Percentiles rank a stretch among this genome's conserved stretches.
Evolutionary conservation across 2,329 filamentous ascomycete species (phyloP).

Genomic region (Neonectria faginata): DNA sequence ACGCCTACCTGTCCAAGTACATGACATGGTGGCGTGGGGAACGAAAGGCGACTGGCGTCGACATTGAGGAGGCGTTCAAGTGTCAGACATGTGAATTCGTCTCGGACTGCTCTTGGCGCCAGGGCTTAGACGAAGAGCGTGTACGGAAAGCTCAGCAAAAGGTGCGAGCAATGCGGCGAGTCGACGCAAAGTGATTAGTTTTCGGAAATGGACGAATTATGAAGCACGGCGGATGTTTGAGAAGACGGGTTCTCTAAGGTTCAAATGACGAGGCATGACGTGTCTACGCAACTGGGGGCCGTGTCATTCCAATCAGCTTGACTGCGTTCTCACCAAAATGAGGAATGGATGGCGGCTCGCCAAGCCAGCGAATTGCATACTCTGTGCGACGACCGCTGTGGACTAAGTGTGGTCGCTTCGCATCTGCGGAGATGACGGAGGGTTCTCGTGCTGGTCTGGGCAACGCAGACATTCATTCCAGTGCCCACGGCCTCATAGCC

Average conservation of each 20-base stretch:
- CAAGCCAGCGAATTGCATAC: conserved; percentile 19
- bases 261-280: conserved; percentile 18
- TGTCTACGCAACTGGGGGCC: conserved; percentile 11
- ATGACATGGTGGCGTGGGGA: conserved; percentile 92
- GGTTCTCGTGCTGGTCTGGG: conserved; percentile 5
- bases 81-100: conserved; percentile 87
- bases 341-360: conserved; percentile 12
- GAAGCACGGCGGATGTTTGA: conserved; percentile 26
- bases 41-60: conserved; percentile 78
- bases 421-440: conserved; percentile 16
- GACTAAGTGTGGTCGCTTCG: conserved; percentile 15
- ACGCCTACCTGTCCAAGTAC: conserved; percentile 74
- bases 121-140: conserved; percentile 72
- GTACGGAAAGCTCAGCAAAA: conserved; percentile 44
- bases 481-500: background rate
- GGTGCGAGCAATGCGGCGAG: conserved; percentile 36
- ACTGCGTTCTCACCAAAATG: background rate
- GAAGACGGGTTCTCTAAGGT: conserved; percentile 2
- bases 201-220: conserved; percentile 34
- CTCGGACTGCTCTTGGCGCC: conserved; percentile 82
- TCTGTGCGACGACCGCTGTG: conserved; percentile 1
- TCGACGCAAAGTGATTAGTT: conserved; percentile 24
- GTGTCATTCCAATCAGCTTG: conserved; percentile 20
- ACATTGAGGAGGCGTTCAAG: conserved; percentile 88
- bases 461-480: background rate